phyloP scores from a whole-genome alignment of 441 rosid genomes.

The Gossypium trilobum region DNA sequence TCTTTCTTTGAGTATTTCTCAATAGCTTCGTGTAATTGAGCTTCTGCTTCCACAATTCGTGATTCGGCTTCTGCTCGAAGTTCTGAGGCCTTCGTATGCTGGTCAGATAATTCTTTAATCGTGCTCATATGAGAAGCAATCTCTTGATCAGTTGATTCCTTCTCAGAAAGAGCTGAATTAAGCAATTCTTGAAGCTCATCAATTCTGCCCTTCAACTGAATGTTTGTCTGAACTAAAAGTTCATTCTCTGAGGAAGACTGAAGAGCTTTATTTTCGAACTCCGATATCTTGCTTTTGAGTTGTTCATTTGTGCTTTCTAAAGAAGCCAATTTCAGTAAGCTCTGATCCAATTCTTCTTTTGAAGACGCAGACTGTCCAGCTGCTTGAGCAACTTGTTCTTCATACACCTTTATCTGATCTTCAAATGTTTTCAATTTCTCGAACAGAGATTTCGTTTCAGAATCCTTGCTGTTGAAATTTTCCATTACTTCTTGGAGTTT shows the following conservation, averaged over 20 bases:
- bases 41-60: constrained; percentile 30
- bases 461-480: constrained; percentile 40
- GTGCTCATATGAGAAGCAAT: constrained; percentile 38
- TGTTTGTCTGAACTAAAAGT: constrained; percentile 63
- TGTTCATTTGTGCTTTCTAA: constrained; percentile 51
- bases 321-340: constrained; percentile 41
- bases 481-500: constrained; percentile 41
- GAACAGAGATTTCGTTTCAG: constrained; percentile 43
- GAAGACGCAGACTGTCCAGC: constrained; percentile 41
- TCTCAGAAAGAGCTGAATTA: constrained; percentile 49
- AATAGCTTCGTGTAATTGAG: constrained; percentile 43
- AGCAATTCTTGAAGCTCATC: constrained; percentile 65
- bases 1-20: constrained; percentile 45
- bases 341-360: constrained; percentile 59
- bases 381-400: constrained; percentile 42
- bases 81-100: constrained; percentile 52
- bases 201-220: constrained; percentile 57
- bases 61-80: constrained; percentile 46
- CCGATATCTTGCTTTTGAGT: constrained; percentile 45
- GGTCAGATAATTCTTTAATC: constrained; percentile 41
- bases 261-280: constrained; percentile 51
- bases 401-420: constrained; percentile 35
- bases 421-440: constrained; percentile 46
- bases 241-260: constrained; percentile 57
- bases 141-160: constrained; percentile 50